Evolutionary conservation across 1,284 basidiomycete species (phyloP).

Genomic region (Trametes sp.): DNA sequence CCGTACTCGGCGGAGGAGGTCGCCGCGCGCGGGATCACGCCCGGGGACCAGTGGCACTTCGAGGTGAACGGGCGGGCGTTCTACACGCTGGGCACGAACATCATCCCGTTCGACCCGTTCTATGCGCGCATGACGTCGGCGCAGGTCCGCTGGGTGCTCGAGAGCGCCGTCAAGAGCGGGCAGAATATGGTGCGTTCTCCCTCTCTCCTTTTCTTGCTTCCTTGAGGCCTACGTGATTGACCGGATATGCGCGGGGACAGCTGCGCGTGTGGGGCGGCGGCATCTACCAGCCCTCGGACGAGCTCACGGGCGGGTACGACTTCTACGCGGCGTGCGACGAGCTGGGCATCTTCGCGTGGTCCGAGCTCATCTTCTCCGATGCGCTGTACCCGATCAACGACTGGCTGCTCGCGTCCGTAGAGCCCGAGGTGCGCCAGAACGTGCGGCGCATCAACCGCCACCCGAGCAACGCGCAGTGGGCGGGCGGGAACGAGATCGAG

Average conservation of each 20-base stretch:
- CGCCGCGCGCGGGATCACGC: conserved; percentile 55
- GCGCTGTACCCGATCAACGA: conserved; percentile 63
- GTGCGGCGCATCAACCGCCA: conserved; percentile 62
- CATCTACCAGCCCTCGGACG: conserved; percentile 46
- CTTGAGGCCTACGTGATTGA: not conserved
- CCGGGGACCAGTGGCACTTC: conserved; percentile 68
- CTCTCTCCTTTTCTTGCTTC: not conserved
- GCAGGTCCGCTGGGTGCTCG: conserved; percentile 61
- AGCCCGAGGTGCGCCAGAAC: conserved; percentile 66
- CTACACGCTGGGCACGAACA: conserved; percentile 62
- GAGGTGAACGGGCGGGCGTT: conserved; percentile 63
- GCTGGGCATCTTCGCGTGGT: conserved; percentile 70
- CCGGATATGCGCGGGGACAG: conserved; percentile 40
- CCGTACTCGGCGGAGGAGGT: conserved; percentile 56
- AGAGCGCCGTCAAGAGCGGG: conserved; percentile 61
- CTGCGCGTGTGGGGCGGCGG: conserved; percentile 68
- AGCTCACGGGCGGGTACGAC: conserved; percentile 57
- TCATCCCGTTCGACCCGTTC: conserved; percentile 68
- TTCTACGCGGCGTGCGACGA: conserved; percentile 69
- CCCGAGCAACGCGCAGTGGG: conserved; percentile 67
- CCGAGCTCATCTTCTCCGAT: conserved; percentile 71
- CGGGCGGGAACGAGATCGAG: conserved; percentile 69
- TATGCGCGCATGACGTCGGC: conserved; percentile 59
- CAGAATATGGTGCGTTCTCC: conserved; percentile 63
- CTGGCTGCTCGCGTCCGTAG: conserved; percentile 59